Conservation (phyloP, 1,284 basidiomycete species). For the Abortiporus biennis region DNA sequence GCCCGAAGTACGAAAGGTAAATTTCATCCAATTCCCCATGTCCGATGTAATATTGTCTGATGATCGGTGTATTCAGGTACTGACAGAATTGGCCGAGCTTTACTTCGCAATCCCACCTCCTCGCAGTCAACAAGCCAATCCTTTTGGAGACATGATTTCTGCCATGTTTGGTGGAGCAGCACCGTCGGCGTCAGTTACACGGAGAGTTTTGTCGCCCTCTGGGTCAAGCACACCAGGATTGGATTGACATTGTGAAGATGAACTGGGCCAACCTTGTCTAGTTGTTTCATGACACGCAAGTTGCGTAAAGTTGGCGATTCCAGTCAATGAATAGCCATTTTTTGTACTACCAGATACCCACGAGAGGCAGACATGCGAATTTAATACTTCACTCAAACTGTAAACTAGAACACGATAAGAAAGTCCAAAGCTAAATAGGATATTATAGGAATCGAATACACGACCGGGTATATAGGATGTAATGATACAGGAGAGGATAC, state of each 20-base stretch:
- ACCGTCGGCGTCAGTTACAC: constrained; percentile 19
- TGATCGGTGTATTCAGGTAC: constrained; percentile 18
- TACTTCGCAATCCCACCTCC: constrained; percentile 82
- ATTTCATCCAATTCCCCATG: constrained; percentile 1
- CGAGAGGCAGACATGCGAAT: too few species aligned
- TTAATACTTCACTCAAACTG: too few species aligned
- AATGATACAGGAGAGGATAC: too few species aligned
- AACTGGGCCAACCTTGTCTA: constrained; percentile 3
- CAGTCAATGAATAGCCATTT: too few species aligned
- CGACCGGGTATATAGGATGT: too few species aligned
- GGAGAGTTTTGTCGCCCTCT: constrained; percentile 38
- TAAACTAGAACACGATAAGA: too few species aligned
- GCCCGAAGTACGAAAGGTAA: constrained; percentile 71
- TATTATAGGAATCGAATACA: too few species aligned
- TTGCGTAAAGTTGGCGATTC: too few species aligned
- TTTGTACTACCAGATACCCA: too few species aligned
- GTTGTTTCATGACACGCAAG: constrained; percentile 1
- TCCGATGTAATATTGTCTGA: too few species aligned
- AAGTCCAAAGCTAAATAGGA: too few species aligned
- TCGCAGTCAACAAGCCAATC: constrained; percentile 63
- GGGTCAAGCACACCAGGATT: constrained; percentile 26
- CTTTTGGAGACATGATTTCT: constrained; percentile 79
- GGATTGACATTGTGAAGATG: constrained; percentile 29
- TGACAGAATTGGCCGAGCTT: constrained; percentile 56
- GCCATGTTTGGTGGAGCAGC: constrained; percentile 68